Base-by-base conservation (phyloP, 129 eudicot species). In the Helichrysum umbraculigerum region DNA sequence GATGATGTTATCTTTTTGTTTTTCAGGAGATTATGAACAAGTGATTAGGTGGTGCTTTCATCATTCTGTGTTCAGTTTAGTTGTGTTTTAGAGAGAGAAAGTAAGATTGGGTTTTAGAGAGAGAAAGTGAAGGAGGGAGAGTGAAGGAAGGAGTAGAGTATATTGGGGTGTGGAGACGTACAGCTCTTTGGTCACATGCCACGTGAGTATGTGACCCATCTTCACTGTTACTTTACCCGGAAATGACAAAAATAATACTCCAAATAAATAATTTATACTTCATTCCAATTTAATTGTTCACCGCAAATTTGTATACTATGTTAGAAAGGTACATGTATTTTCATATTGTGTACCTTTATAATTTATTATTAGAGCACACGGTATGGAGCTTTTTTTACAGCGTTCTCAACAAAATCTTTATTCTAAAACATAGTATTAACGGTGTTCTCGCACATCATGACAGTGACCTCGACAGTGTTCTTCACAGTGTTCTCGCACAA, bases 111-210 rank as follows among this genome's bases (percentile, higher is more conserved):
- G 58, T 39, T 11, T 68, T 60, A 62, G 81, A 74, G 86, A 83
- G 83, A 81, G 83, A 78, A 68, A 74, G 81, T 42, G 70, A 58
- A 56, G 77, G 77, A 35, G 11, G 47, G 88, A 74, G 73, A 37
- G n/a, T n/a, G n/a, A 71, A 66, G 69, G 88, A 62, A 87, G 58
- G 80, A 17, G 85, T 20, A 21, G 28, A 20, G 87, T 86, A 84
- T 79, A 84, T 78, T 72, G 80, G 72, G 80, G 81, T 60, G 86
- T 66, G 79, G 84, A 77, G 81, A 88, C 0, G 28, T 25, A 25
- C 96, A 88, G 97, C 96, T 91, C 96, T 68, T 84, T 66, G 84
- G 76, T 84, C 96, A 92, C 98, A 92, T 92, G 98, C 82, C 96
- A 89, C n/a, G n/a, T n/a, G n/a, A n/a, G n/a, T n/a, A n/a, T 89